phyloP scores from a whole-genome alignment of 2,329 filamentous ascomycete species.

The Colletotrichum falcatum region DNA sequence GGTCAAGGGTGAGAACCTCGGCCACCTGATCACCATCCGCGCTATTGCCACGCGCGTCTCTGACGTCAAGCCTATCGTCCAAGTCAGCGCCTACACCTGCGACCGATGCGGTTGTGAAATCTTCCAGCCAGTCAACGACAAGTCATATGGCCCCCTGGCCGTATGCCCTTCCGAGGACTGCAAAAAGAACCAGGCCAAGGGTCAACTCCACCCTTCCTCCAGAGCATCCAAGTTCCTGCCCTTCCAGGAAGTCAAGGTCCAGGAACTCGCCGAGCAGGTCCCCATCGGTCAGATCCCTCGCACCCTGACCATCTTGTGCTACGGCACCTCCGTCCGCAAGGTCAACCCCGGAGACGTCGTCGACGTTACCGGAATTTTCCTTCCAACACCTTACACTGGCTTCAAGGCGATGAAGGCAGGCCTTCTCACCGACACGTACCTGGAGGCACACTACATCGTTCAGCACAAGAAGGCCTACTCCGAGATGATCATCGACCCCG shows the following conservation, averaged over 20 bases:
- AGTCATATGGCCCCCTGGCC: constrained; percentile 88
- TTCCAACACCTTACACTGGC: constrained; percentile 98
- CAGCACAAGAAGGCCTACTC: constrained; percentile 99
- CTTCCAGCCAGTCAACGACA: constrained; percentile 93
- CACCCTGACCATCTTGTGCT: constrained; percentile 88
- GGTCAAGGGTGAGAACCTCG: constrained; percentile 92
- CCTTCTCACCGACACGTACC: constrained; percentile 95
- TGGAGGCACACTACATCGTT: constrained; percentile 91
- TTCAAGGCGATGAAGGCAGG: constrained; percentile 97
- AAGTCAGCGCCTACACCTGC: constrained; percentile 97
- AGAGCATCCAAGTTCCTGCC: constrained; percentile 96
- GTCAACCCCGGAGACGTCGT: constrained; percentile 95
- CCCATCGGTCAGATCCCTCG: constrained; percentile 97
- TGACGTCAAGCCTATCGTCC: constrained; percentile 97
- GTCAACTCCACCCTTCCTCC: constrained; percentile 93
- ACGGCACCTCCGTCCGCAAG: constrained; percentile 85
- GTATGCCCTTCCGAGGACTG: constrained; percentile 93
- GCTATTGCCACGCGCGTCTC: constrained; percentile 96
- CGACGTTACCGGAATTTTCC: constrained; percentile 93
- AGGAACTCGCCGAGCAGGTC: constrained; percentile 99
- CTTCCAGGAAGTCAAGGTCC: constrained; percentile 98
- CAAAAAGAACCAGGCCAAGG: constrained; percentile 89
- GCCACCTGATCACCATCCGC: constrained; percentile 91
- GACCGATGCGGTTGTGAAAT: constrained; percentile 97
- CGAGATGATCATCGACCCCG: constrained; percentile 85